Base-by-base conservation (phyloP, 345 rosid species). In the Xanthoceras sorbifolium region DNA sequence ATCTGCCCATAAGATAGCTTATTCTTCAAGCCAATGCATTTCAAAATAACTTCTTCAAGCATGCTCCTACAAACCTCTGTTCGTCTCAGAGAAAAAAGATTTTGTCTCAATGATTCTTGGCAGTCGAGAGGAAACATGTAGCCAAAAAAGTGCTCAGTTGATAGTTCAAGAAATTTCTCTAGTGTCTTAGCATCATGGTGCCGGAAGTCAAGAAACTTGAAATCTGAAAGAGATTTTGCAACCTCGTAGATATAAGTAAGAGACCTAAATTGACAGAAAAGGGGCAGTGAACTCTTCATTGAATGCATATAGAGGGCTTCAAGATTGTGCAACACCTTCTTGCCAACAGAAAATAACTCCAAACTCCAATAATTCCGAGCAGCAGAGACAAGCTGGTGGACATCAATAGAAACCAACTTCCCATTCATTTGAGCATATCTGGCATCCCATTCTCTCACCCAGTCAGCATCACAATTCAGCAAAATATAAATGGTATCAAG, bases 111-210 rank as follows among this genome's bases (percentile, higher is more conserved):
- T 3, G 88, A 75, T 15, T 73, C 80, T 50, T 76, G 72, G 85
- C 85, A 84, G 74, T 82, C 81, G 14, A 75, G 82, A 61, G 88
- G 87, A 77, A 79, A 84, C 2, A 88, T 28, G 70, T 40, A 55
- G 55, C 55, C 44, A 67, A 83, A 83, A 34, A 75, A 73, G 31
- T 32, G 18, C 38, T 11, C 3, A 10, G 64, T 44, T 40, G 88
- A 78, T 59, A 54, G 50, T 38, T 61, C 17, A 52, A 78, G n/a
- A 40, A 32, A 81, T 32, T 34, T 59, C 14, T 34, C 28, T 12
- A 86, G 72, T 36, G 54, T 23, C 64, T 4, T 50, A 5, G 18
- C 69, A 6, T 73, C 9, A 23, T 0, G 31, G 42, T 22, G 18
- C 9, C 52, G 28, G 52, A 1, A 8, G 26, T 34, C 29, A 15